Base-by-base conservation (phyloP, 148 eudicot genomes). In the Rhododendron griersonianum region DNA sequence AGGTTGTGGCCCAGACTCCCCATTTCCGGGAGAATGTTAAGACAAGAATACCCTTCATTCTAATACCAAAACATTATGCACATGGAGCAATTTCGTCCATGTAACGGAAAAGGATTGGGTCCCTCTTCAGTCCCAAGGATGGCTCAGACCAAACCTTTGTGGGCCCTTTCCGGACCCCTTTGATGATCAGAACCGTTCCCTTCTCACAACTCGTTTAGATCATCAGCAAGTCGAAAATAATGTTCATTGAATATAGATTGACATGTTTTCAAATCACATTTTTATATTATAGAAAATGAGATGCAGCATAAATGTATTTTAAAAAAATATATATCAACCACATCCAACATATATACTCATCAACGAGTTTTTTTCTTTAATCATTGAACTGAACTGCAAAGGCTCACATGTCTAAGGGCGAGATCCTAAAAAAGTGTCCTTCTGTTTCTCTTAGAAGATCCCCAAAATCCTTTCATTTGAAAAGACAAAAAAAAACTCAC, bases 401-500 rank as follows among this genome's bases (percentile, higher is more conserved):
- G 67, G 30, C 30, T 5, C 71, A 63, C 71, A 63, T 23, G 30
- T 65, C 11, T 9, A 19, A 59, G 21, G n/a, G 71, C 11, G 30
- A n/a, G 71, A 65, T 59, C 67, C 67, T 59, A 19, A 41, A 41
- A 41, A 61, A 23, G 30, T 65, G 71, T 67, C 33, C 74, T 15
- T 11, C 76, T 33, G 76, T 71, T 9, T 25, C 3, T 41, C 45
- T 41, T 5, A 21, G 41, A 71, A 71, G 76, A 71, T 33, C 76
- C 41, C 76, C 39, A 33, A 33, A 30, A 59, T 3, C 37, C 15
- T 53, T 11, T 28, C 37, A 4, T 28, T 25, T 69, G 37, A 30
- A 69, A 69, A 65, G 71, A 69, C 16, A 69, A 11, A 74, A 30
- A 15, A 25, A 85, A 83, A 82, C 90, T 71, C 39, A 91, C 98